phyloP scores from a whole-genome alignment of 2,329 filamentous ascomycete genomes.

The Ceratocystis colombiana region DNA sequence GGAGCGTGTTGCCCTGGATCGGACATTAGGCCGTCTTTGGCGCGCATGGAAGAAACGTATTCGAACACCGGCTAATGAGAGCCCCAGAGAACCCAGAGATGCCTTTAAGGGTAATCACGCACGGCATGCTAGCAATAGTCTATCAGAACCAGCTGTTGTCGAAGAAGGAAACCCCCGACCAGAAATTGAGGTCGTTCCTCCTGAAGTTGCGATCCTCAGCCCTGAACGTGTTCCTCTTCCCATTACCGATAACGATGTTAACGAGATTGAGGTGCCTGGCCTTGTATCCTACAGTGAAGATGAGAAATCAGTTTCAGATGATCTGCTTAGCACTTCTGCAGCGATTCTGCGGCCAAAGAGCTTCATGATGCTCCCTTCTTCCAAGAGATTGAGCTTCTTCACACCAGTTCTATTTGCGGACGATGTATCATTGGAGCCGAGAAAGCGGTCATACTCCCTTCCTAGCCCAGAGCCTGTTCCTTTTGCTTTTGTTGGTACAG shows the following conservation, averaged over 20 bases:
- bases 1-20: constrained; percentile 83
- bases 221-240: constrained; percentile 54
- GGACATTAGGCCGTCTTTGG: constrained; percentile 82
- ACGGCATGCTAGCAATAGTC: background rate
- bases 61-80: constrained; percentile 45
- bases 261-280: constrained; percentile 72
- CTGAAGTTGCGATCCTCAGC: constrained; percentile 35
- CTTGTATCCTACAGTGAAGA: constrained; percentile 54
- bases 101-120: constrained; percentile 32
- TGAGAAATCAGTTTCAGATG: constrained; percentile 40
- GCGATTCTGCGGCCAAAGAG: constrained; percentile 39
- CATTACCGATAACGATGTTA: constrained; percentile 54
- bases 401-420: constrained; percentile 22
- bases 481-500: constrained; percentile 27
- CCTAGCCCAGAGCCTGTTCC: constrained; percentile 35
- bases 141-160: constrained; percentile 9
- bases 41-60: constrained; percentile 87
- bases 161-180: constrained; percentile 27
- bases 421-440: constrained; percentile 29
- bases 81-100: constrained; percentile 39
- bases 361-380: constrained; percentile 33
- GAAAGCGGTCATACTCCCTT: constrained; percentile 42
- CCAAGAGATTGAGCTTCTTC: constrained; percentile 24
- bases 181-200: constrained; percentile 30
- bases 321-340: constrained; percentile 30